Base-by-base conservation (phyloP, 495 filamentous ascomycete genomes). In the Coniosporium apollinis region DNA sequence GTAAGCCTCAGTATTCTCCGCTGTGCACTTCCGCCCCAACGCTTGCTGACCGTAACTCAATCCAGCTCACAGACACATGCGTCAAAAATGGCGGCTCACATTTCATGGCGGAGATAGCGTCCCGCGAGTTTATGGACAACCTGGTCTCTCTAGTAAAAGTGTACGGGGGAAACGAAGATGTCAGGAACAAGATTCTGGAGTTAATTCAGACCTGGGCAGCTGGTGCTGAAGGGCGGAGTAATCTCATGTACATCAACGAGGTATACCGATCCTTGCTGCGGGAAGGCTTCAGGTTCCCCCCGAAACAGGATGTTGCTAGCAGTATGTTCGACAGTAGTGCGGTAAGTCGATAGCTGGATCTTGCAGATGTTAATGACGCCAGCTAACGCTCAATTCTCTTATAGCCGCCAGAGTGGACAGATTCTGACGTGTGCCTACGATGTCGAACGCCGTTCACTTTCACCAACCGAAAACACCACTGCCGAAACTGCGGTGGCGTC, bases 61-160 rank as follows among this genome's bases (percentile, higher is more conserved):
- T 45, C 13, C 37, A 74, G 76, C 77, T 97, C 41, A 94, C 87
- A 20, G 89, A 97, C 61, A 96, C 89, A 4, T 96, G 89, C 51
- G 87, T 96, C 20, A 97, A 97, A 58, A 97, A 97, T 59, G 89
- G 89, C 17, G 89, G 89, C 29, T 72, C 76, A n/a, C 89, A 97
- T 58, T 97, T 97, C 50, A 72, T 97, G 28, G 66, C 74, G 33
- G 89, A 96, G 58, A 86, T 97, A 39, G 87, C 89, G 10, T 93
- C 86, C 2, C 72, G 87, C 38, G 89, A 97, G 59, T 97, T 96
- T 46, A 91, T 97, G 82, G 89, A 96, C 56, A 94, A 92, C 48
- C 58, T 96, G 21, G 80, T 85, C 7, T 93, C 85, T 13, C 62
- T 97, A 5, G 63, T 96, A 25, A 89, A 87, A 51, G 74, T 70